Evolutionary conservation across 2,329 filamentous ascomycete genomes (phyloP).

Genomic region (Aspergillus fijiensis): DNA sequence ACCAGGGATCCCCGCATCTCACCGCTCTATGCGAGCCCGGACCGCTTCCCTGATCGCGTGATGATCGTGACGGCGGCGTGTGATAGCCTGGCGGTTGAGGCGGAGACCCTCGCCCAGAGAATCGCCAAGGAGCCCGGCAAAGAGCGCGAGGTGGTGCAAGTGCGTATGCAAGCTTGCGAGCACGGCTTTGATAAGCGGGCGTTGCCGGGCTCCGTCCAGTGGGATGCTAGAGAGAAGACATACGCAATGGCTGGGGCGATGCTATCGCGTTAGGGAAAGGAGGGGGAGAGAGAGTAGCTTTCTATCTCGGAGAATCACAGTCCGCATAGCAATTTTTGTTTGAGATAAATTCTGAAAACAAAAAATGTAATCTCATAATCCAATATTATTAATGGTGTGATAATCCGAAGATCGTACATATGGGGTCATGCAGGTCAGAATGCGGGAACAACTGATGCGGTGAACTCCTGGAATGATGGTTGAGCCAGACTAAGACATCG

Average conservation of each 20-base stretch:
- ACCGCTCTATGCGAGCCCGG: conserved; percentile 27
- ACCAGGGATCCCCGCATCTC: conserved; percentile 34
- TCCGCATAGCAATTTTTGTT: neutral
- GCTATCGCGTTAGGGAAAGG: conserved; percentile 13
- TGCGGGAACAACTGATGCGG: neutral
- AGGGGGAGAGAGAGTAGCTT: neutral
- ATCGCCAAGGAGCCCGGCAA: conserved; percentile 21
- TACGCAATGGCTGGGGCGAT: conserved; percentile 36
- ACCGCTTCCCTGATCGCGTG: conserved; percentile 30
- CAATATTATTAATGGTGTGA: no score
- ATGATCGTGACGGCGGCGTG: conserved; percentile 33
- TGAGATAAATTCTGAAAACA: no score
- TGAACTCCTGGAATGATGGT: neutral
- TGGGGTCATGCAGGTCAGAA: neutral
- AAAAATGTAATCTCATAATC: neutral
- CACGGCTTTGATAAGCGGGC: conserved; percentile 44
- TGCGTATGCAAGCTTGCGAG: conserved; percentile 36
- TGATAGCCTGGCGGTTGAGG: conserved; percentile 32
- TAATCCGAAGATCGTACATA: no score
- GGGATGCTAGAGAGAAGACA: conserved; percentile 33
- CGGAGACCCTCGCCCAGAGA: conserved; percentile 29
- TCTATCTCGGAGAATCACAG: neutral
- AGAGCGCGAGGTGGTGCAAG: conserved; percentile 24
- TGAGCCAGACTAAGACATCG: neutral
- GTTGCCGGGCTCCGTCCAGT: conserved; percentile 26